A percentile compares a stretch with the other conserved stretches of the same genome.
Evolutionary conservation across 768 basidiomycete species (phyloP).

Genomic region (Suillus lakei): DNA sequence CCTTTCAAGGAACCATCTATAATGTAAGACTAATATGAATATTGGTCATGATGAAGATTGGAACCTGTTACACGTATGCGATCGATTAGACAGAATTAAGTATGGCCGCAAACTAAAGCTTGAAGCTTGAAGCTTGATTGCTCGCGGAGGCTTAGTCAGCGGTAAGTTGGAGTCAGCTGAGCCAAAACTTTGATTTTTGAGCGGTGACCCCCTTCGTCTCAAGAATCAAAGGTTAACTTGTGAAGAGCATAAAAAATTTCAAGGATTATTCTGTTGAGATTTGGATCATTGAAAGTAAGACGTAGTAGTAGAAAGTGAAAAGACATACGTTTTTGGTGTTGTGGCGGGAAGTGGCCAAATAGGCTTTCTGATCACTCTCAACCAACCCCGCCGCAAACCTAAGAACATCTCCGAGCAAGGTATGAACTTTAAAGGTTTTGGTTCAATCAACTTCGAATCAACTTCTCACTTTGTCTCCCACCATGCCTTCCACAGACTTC

Average conservation of each 20-base stretch:
- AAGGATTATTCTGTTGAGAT: not conserved
- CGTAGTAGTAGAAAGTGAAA: not conserved
- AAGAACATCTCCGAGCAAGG: constrained; percentile 49
- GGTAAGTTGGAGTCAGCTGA: not conserved
- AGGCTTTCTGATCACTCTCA: constrained; percentile 35
- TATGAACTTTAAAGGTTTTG: constrained; percentile 50
- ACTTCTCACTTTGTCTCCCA: constrained; percentile 18
- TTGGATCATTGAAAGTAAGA: not conserved
- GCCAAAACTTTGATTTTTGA: constrained; percentile 5
- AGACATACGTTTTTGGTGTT: constrained; percentile 16
- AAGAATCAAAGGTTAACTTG: not conserved
- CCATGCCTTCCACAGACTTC: constrained; percentile 18
- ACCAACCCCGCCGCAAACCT: constrained; percentile 63
- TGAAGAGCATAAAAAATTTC: not conserved
- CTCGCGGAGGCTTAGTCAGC: constrained; percentile 10
- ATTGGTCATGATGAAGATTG: not conserved
- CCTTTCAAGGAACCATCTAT: too few relatives aligned
- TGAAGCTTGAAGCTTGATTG: constrained; percentile 10
- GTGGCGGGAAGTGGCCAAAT: constrained; percentile 40
- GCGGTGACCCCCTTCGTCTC: not conserved
- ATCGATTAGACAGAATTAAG: too few relatives aligned
- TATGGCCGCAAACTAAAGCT: too few relatives aligned
- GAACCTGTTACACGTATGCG: not conserved
- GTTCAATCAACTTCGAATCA: constrained; percentile 46
- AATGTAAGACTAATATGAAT: too few relatives aligned